Evolutionary conservation across 176 grass and related monocot genomes (phyloP).

Genomic region (Triticum monococcum): DNA sequence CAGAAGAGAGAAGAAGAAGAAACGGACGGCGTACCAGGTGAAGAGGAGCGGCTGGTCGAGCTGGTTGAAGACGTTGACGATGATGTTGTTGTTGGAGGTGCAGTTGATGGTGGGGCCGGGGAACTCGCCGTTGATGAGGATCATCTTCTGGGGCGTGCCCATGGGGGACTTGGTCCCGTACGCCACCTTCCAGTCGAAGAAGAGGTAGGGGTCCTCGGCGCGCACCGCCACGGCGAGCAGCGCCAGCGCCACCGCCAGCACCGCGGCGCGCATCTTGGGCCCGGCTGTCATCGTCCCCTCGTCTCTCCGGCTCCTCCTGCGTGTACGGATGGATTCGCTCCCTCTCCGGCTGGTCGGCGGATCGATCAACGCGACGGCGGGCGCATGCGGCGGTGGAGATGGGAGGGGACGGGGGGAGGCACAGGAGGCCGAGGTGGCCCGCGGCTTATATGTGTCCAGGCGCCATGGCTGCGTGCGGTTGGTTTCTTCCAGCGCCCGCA

Average conservation of each 20-base stretch:
- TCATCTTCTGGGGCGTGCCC: constrained; percentile 54
- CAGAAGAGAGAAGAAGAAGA: no score
- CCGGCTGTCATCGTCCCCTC: constrained; percentile 9
- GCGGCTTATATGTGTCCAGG: constrained; percentile 25
- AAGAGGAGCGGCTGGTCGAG: constrained; percentile 86
- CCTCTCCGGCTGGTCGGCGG: neutral
- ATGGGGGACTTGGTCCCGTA: constrained; percentile 67
- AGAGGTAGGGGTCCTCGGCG: constrained; percentile 88
- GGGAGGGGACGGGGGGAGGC: constrained; percentile 16
- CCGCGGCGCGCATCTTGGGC: constrained; percentile 14
- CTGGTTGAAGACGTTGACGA: constrained; percentile 88
- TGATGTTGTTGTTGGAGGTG: constrained; percentile 88
- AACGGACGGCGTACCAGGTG: constrained; percentile 43
- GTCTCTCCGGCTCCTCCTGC: neutral
- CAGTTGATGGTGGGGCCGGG: constrained; percentile 92
- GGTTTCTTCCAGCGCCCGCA: constrained; percentile 20
- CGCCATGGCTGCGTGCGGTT: constrained; percentile 13
- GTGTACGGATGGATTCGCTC: neutral
- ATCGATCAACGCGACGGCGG: neutral
- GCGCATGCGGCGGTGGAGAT: neutral
- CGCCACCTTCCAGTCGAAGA: constrained; percentile 82
- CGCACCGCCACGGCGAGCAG: constrained; percentile 37
- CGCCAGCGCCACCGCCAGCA: constrained; percentile 29
- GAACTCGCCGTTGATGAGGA: constrained; percentile 86
- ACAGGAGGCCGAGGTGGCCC: neutral